phyloP scores from a whole-genome alignment of 306 rosid genomes.

The Castanospermum australe region DNA sequence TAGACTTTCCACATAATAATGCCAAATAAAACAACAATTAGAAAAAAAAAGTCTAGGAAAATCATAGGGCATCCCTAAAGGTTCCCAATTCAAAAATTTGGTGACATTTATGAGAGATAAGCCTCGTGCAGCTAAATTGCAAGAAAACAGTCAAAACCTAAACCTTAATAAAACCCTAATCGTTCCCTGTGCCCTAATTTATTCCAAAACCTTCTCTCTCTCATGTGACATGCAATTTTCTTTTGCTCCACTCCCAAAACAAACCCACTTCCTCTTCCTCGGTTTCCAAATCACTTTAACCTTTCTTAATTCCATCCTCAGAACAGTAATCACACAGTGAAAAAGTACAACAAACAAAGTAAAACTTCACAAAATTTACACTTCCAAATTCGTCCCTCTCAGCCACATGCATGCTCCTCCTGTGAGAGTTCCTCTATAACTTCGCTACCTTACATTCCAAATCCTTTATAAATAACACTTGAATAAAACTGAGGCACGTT shows the following conservation, averaged over 20 bases:
- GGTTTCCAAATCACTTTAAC: slow-evolving; percentile 57
- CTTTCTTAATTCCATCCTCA: slow-evolving; percentile 49
- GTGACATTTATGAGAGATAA: slow-evolving; percentile 46
- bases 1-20: neutral
- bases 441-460: slow-evolving; percentile 40
- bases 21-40: neutral
- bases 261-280: slow-evolving; percentile 77
- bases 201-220: slow-evolving; percentile 38
- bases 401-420: slow-evolving; percentile 36
- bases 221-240: slow-evolving; percentile 54
- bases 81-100: slow-evolving; percentile 28
- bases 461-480: slow-evolving; percentile 2
- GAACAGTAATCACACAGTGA: slow-evolving; percentile 34
- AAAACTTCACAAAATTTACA: slow-evolving; percentile 11
- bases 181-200: slow-evolving; percentile 67
- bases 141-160: slow-evolving; percentile 56
- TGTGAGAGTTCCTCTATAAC: slow-evolving; percentile 37
- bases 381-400: slow-evolving; percentile 16
- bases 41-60: neutral
- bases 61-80: slow-evolving; percentile 22
- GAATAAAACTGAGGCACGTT: slow-evolving; percentile 29
- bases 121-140: slow-evolving; percentile 55
- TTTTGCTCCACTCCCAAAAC: slow-evolving; percentile 81
- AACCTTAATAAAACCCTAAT: slow-evolving; percentile 55
- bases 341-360: slow-evolving; percentile 29